Base-by-base conservation (phyloP, 441 rosid species). In the Biscutella auriculata region DNA sequence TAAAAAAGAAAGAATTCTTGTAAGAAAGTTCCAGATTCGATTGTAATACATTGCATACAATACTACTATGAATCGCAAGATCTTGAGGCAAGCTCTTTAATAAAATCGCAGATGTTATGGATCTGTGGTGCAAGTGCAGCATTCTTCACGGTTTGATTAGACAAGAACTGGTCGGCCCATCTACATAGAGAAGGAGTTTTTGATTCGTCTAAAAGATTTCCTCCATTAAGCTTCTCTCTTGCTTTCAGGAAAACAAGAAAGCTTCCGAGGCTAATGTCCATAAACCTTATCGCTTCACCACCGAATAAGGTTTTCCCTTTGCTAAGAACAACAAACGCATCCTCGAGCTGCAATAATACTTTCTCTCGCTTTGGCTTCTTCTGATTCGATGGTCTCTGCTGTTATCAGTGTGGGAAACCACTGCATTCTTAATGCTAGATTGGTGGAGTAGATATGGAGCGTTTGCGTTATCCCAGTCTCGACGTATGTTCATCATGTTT, bases 231-330 rank as follows among this genome's bases (percentile, higher is more conserved):
- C 42, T 59, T 68, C 62, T 84, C 85, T 3, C 62, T 17, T 9
- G 78, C 82, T 57, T 79, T 80, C 6, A 82, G 5, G 78, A 87
- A 70, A 10, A 69, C 86, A 67, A 79, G 25, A 48, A 42, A 68
- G 73, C 75, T 34, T 9, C 96, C 92, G 1, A 85, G 60, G 2
- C 82, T 82, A 40, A 88, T 79, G 68, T 85, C 96, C 14, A 83
- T 57, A 14, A 64, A 83, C 34, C 95, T 92, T 3, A 85, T 73
- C 10, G 51, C 23, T 35, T 81, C 84, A 42, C 89, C 96, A 2
- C 92, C 83, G 30, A 83, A 88, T 76, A 78, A 85, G 0, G 66
- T 53, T 61, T 75, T 73, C 30, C 92, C 95, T 65, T 76, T 70
- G 79, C 95, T 74, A 29, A 66, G 30, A 48, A 72, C 66, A n/a